phyloP scores from a whole-genome alignment of 179 eudicot genomes.

The Beta corolliflora region DNA sequence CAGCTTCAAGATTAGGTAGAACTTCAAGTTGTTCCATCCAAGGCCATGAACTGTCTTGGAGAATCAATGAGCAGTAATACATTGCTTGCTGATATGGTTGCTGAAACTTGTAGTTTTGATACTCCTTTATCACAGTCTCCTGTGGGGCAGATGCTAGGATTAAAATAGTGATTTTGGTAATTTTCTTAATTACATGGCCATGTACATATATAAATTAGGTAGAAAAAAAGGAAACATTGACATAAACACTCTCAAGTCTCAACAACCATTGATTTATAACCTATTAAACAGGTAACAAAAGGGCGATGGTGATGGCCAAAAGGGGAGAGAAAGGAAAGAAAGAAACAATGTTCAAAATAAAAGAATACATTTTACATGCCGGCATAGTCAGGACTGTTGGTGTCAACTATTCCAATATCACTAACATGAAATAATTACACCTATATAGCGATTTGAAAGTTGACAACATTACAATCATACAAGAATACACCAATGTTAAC shows the following conservation, averaged over 20 bases:
- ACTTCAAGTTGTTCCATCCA: constrained; percentile 91
- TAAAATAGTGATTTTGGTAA: not conserved
- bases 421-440: not conserved
- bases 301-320: too few relatives aligned
- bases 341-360: too few relatives aligned
- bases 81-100: constrained; percentile 98
- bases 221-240: not conserved
- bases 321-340: too few relatives aligned
- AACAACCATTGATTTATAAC: too few relatives aligned
- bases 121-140: constrained; percentile 79
- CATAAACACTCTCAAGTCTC: too few relatives aligned
- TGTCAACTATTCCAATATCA: too few relatives aligned
- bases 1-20: constrained; percentile 70
- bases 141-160: constrained; percentile 29
- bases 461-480: not conserved
- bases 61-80: constrained; percentile 76
- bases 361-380: too few relatives aligned
- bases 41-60: constrained; percentile 80
- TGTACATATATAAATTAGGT: not conserved
- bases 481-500: not conserved
- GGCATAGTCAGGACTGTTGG: too few relatives aligned
- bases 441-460: not conserved
- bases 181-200: not conserved
- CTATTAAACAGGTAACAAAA: too few relatives aligned
- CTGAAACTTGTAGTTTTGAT: constrained; percentile 88